Base-by-base conservation (phyloP, 1,284 basidiomycete species). In the Takashimella tepidaria region DNA sequence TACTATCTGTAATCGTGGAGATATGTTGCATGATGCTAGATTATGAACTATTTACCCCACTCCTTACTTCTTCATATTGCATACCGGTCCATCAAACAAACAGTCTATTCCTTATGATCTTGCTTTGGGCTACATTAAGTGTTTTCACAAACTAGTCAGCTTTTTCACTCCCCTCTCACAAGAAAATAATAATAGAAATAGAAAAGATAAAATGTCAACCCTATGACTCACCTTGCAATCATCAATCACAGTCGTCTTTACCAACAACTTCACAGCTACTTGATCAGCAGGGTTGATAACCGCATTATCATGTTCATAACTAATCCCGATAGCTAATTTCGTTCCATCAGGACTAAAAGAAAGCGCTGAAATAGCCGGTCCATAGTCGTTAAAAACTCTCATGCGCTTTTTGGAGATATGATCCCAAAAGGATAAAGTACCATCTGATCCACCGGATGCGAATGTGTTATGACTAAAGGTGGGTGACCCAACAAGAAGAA, bases 381-480 rank as follows among this genome's bases (percentile, higher is more conserved):
- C 77, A 75, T 86, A 92, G 67, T 89, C 88, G 0, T 87, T 84
- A 63, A 89, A 92, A 64, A 93, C 89, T 40, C 90, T 84, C 58
- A 98, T 80, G 11, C 96, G 84, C 74, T 98, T 98, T 79, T 97
- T 98, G 45, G 93, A 88, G 58, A 87, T 86, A 73, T 96, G 90
- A 71, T 98, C 96, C 95, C 95, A 99, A 56, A 98, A 84, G 0
- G 89, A 91, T 41, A 95, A 86, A 4, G 88, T 86, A 1, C 85
- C 86, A 74, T 98, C 93, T 0, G 92, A 95, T 26, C 93, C 95
- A 2, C 87, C 88, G 0, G 91, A 92, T 0, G 89, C 92, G 68
- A 98, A 98, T 0, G 95, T 97, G 70, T 92, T 95, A 76, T 88
- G 87, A 19, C 88, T 90, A 56, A 5, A 11, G 37, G 25, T 27